Conservation (phyloP, 192 early-diverging fungal species). For the Chytriomyces hyalinus region DNA sequence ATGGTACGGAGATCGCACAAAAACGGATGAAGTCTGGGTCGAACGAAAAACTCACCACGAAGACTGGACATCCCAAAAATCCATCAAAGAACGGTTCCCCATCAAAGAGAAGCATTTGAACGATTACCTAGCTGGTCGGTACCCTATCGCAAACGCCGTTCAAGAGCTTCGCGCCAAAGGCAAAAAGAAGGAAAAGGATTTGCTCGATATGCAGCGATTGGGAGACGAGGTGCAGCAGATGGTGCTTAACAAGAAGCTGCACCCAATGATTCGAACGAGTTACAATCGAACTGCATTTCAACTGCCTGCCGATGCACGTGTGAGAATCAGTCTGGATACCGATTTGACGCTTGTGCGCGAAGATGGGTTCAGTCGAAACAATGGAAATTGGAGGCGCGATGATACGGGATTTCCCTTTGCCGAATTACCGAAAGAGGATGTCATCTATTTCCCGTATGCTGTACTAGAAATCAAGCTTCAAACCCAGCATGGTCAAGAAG, state of each 20-base stretch:
- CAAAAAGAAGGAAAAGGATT: conserved; percentile 60
- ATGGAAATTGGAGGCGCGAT: conserved; percentile 80
- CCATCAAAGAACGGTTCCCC: conserved; percentile 83
- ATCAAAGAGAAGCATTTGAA: conserved; percentile 90
- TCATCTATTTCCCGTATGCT: conserved; percentile 89
- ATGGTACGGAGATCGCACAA: conserved; percentile 88
- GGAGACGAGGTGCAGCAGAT: conserved; percentile 73
- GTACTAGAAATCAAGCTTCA: conserved; percentile 95
- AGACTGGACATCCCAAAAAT: conserved; percentile 80
- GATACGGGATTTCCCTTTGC: conserved; percentile 79
- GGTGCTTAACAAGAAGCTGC: conserved; percentile 66
- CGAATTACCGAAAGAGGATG: conserved; percentile 73
- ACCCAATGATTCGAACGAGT: conserved; percentile 76
- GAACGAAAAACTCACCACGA: conserved; percentile 98
- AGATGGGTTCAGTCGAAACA: conserved; percentile 69
- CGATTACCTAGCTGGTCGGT: conserved; percentile 75
- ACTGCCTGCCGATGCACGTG: conserved; percentile 84
- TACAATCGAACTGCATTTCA: conserved; percentile 97
- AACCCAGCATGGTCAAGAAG: conserved; percentile 87
- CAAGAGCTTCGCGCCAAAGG: conserved; percentile 74
- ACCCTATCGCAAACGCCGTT: conserved; percentile 69
- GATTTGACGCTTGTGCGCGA: conserved; percentile 90
- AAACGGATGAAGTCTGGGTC: conserved; percentile 80
- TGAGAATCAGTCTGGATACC: conserved; percentile 91
- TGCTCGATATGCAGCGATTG: conserved; percentile 73